Conservation (phyloP, 2,329 filamentous ascomycete genomes). For the Beauveria scarabaeidicola region DNA sequence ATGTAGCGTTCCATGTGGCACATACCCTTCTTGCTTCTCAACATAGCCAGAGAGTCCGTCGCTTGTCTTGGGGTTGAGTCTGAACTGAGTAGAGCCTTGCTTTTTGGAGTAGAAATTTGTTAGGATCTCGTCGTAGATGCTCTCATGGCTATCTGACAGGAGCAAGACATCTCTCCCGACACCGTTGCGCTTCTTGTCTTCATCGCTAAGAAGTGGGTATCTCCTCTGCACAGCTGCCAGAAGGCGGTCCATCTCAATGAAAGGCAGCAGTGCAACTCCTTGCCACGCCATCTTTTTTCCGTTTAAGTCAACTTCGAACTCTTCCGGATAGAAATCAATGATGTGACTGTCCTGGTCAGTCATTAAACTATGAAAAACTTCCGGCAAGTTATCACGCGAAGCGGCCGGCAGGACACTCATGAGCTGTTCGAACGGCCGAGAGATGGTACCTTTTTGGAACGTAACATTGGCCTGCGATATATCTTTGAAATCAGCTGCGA, state of each 20-base stretch:
- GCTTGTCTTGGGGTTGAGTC: conserved; percentile 65
- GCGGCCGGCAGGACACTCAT: conserved; percentile 96
- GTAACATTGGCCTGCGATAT: conserved; percentile 68
- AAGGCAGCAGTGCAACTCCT: conserved; percentile 84
- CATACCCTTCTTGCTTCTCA: conserved; percentile 72
- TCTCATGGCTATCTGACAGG: conserved; percentile 71
- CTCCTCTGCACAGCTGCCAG: conserved; percentile 73
- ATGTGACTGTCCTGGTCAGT: conserved; percentile 79
- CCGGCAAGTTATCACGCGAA: conserved; percentile 83
- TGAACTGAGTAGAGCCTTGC: conserved; percentile 56
- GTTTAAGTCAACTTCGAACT: conserved; percentile 89
- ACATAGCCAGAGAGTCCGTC: conserved; percentile 73
- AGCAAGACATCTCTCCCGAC: conserved; percentile 74
- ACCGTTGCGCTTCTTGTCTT: conserved; percentile 71
- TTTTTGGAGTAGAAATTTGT: conserved; percentile 89
- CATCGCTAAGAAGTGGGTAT: conserved; percentile 68
- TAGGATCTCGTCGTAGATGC: conserved; percentile 75
- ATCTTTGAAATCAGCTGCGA: conserved; percentile 88
- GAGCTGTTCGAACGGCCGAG: conserved; percentile 89
- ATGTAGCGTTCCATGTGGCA: conserved; percentile 72
- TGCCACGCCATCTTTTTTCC: conserved; percentile 99
- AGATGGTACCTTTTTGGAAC: conserved; percentile 78
- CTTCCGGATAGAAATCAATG: conserved; percentile 93
- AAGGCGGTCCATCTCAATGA: conserved; percentile 87
- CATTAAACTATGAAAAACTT: conserved; percentile 87